Base-by-base conservation (phyloP, 495 filamentous ascomycete species). In the Lophiostoma macrostomum region DNA sequence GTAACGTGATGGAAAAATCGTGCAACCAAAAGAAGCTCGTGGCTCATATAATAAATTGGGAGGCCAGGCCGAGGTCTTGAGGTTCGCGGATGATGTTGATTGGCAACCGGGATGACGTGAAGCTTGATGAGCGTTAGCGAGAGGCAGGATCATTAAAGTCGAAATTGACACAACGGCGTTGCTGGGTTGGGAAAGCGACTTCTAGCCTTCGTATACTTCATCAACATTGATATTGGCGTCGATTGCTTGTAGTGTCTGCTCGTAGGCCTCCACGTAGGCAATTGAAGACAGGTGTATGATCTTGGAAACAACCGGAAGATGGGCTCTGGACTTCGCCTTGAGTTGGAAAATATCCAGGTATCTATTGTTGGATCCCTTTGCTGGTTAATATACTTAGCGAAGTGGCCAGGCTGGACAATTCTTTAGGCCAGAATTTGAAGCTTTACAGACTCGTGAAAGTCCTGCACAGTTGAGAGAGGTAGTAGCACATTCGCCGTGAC, bases 31-130 rank as follows among this genome's bases (percentile, higher is more conserved):
- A 36, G 3, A 19, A 47, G 38, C 32, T 37, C 14, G 31, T 19
- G 23, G 34, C 54, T 27, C 54, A 60, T 60, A 52, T 46, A 49
- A 60, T 60, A 60, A 35, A 60, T 60, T 60, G 44, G 14, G 44
- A 44, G 50, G 31, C 56, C 10, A 24, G 47, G 55, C 39, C 56
- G 56, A 60, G 56, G 56, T 60, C 56, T 20, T 52, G 31, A 23
- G 24, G 6, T 24, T 7, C 19, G 37, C 13, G 56, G 49, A 41
- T 27, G 27, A 28, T 37, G 42, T 60, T 53, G 49, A 60, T 60
- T 53, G 35, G 20, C n/a, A 4, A 19, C 42, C 19, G 40, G 56
- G 38, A 49, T 37, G 31, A 11, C 23, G 43, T 18, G 39, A 60
- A 60, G 56, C 56, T 60, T 60, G 37, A 49, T 25, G 40, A 0